Evolutionary conservation across 495 filamentous ascomycete species (phyloP).

Genomic region (Tuber umbilicatum): DNA sequence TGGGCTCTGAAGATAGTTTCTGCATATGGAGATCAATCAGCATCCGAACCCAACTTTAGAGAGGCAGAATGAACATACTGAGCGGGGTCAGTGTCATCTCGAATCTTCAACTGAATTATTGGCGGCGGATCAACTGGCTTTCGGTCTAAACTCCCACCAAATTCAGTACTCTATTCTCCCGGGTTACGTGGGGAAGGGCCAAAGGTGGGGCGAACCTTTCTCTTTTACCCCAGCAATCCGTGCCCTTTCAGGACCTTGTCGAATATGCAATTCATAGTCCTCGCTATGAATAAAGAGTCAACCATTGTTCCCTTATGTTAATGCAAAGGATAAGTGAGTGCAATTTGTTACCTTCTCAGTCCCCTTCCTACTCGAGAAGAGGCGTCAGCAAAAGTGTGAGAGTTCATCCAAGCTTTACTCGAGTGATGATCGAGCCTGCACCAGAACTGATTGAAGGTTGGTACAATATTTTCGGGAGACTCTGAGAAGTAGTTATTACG

Average conservation of each 20-base stretch:
- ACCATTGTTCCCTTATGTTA: slow-evolving; percentile 8
- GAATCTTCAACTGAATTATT: slow-evolving; percentile 75
- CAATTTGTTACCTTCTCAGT: slow-evolving; percentile 37
- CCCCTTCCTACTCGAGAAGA: slow-evolving; percentile 42
- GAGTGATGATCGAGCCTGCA: slow-evolving; percentile 30
- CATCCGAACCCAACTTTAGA: slow-evolving; percentile 17
- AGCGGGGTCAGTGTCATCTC: slow-evolving; percentile 61
- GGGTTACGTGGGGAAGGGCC: slow-evolving; percentile 3
- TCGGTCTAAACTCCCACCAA: slow-evolving; percentile 56
- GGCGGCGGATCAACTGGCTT: slow-evolving; percentile 95
- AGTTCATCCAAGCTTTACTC: slow-evolving; percentile 42
- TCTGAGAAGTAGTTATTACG: slow-evolving; percentile 14
- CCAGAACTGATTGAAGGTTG: slow-evolving; percentile 19
- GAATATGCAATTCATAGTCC: slow-evolving; percentile 58
- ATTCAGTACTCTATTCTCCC: slow-evolving; percentile 12
- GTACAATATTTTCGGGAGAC: slow-evolving; percentile 9
- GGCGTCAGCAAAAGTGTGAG: slow-evolving; percentile 43
- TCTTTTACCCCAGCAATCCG: slow-evolving; percentile 68
- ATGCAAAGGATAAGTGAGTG: slow-evolving; percentile 7
- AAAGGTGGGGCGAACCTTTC: slow-evolving; percentile 50
- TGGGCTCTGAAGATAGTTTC: slow-evolving; percentile 67
- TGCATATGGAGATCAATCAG: slow-evolving; percentile 41
- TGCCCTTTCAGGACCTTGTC: slow-evolving; percentile 60
- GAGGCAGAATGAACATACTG: slow-evolving; percentile 51
- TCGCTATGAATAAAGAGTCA: slow-evolving; percentile 37